These are phyloP conservation scores for Arachis stenosperma DNA, from an alignment of 306 rosid species.

Conservation along the genomic window DNA sequence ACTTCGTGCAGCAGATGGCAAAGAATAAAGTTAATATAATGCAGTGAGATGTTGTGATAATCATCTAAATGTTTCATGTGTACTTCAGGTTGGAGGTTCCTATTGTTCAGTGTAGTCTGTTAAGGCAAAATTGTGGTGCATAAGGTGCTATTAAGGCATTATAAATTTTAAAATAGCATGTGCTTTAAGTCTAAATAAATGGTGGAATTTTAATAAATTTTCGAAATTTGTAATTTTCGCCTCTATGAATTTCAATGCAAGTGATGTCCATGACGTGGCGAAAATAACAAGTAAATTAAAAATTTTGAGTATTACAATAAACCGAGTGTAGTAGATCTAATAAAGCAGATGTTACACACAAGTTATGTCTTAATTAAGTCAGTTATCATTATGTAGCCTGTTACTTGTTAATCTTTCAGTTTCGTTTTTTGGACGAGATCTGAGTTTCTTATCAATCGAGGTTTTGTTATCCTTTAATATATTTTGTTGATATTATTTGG, in stretches of 20 bases:
- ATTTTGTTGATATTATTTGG: background rate
- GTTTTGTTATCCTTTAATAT: background rate
- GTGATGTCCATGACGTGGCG: background rate
- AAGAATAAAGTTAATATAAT: slow-evolving; percentile 50
- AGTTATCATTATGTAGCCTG: too few species aligned
- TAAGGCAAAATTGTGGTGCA: slow-evolving; percentile 33
- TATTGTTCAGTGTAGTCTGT: slow-evolving; percentile 24
- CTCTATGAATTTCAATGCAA: background rate
- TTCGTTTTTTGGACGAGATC: background rate
- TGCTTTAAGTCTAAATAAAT: background rate
- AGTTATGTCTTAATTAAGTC: too few species aligned
- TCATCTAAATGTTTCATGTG: slow-evolving; percentile 21
- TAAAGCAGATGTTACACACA: too few species aligned
- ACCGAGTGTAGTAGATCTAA: too few species aligned
- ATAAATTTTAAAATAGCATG: background rate
- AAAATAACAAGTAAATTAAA: too few species aligned
- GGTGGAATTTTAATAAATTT: background rate
- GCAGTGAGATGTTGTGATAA: slow-evolving; percentile 19
- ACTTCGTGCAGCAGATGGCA: slow-evolving; percentile 92
- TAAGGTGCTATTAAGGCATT: slow-evolving; percentile 2
- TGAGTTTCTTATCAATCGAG: too few species aligned
- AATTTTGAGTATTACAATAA: too few species aligned
- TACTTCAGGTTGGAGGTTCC: slow-evolving; percentile 32
- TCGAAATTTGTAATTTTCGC: background rate
- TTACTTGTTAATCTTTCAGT: too few species aligned